Conservation (phyloP, 805 yeast species). For the Alloascoidea hylecoeti region DNA sequence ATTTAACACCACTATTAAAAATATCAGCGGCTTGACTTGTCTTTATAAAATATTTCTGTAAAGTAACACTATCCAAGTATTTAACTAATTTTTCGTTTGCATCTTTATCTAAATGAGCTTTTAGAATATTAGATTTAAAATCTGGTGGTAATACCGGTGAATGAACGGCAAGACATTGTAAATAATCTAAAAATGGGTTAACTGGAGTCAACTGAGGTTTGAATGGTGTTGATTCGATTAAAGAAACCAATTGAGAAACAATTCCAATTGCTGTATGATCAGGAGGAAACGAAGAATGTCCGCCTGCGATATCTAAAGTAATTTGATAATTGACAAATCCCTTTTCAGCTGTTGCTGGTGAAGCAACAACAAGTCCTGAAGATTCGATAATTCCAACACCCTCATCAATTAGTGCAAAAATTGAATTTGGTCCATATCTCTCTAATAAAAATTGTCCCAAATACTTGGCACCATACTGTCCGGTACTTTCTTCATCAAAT, state of each 20-base stretch:
- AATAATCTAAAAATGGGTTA: constrained; percentile 45
- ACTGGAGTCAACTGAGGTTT: constrained; percentile 26
- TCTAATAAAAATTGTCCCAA: constrained; percentile 30
- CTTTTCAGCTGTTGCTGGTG: constrained; percentile 47
- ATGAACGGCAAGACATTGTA: constrained; percentile 54
- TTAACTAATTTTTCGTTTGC: constrained; percentile 2
- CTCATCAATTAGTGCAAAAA: constrained; percentile 63
- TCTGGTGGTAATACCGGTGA: constrained; percentile 16
- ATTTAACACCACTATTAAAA: constrained; percentile 58
- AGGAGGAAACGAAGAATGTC: constrained; percentile 74
- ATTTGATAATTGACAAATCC: constrained; percentile 39
- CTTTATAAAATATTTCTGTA: constrained; percentile 25
- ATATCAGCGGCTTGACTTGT: constrained; percentile 62
- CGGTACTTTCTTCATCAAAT: constrained; percentile 62
- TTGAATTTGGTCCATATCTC: constrained; percentile 43
- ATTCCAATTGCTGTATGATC: constrained; percentile 73
- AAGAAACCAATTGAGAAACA: constrained; percentile 38
- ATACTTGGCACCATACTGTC: constrained; percentile 16
- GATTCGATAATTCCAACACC: constrained; percentile 28
- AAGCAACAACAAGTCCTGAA: constrained; percentile 34
- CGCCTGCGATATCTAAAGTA: constrained; percentile 49
- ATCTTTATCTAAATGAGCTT: constrained; percentile 3
- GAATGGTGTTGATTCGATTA: constrained; percentile 44
- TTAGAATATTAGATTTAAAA: constrained; percentile 10
- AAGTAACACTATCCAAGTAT: constrained; percentile 7